Evolutionary conservation across 192 early-diverging fungal species (phyloP).

Genomic region (Thoreauomyces humboldtii): DNA sequence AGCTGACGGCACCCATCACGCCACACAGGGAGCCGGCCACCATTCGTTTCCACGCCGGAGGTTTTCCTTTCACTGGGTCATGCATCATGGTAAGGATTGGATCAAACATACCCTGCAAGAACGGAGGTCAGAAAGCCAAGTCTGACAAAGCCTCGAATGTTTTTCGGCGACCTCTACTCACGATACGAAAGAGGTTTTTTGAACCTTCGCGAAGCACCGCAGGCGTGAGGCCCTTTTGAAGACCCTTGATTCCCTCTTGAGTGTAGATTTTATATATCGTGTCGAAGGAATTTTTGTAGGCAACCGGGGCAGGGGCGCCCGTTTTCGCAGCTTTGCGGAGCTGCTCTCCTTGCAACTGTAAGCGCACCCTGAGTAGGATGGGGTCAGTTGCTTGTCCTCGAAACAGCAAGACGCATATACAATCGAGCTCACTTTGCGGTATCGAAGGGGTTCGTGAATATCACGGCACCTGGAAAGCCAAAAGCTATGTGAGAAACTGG

Average conservation of each 20-base stretch:
- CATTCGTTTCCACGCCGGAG: slow-evolving; percentile 76
- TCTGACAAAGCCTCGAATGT: background rate
- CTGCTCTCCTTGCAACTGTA: slow-evolving; percentile 67
- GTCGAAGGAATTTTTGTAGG: slow-evolving; percentile 68
- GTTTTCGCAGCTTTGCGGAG: slow-evolving; percentile 36
- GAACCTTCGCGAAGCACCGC: slow-evolving; percentile 69
- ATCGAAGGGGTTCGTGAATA: slow-evolving; percentile 78
- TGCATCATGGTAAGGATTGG: slow-evolving; percentile 66
- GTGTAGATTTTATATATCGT: slow-evolving; percentile 62
- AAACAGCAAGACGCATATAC: background rate
- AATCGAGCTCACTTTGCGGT: slow-evolving; percentile 58
- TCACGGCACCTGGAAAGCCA: slow-evolving; percentile 58
- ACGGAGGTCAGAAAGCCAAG: background rate
- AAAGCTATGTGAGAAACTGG: no score
- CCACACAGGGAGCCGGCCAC: slow-evolving; percentile 69
- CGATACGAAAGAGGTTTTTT: slow-evolving; percentile 74
- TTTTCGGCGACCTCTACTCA: slow-evolving; percentile 9
- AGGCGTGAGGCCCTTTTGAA: slow-evolving; percentile 71
- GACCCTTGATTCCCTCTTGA: slow-evolving; percentile 64
- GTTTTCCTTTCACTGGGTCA: slow-evolving; percentile 44
- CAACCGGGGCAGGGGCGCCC: slow-evolving; percentile 21
- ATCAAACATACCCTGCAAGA: slow-evolving; percentile 63
- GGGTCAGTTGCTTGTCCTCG: background rate
- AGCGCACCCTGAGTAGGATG: slow-evolving; percentile 46
- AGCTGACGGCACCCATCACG: slow-evolving; percentile 70